Conservation (phyloP, 306 rosid genomes). For the Sophora flavescens region DNA sequence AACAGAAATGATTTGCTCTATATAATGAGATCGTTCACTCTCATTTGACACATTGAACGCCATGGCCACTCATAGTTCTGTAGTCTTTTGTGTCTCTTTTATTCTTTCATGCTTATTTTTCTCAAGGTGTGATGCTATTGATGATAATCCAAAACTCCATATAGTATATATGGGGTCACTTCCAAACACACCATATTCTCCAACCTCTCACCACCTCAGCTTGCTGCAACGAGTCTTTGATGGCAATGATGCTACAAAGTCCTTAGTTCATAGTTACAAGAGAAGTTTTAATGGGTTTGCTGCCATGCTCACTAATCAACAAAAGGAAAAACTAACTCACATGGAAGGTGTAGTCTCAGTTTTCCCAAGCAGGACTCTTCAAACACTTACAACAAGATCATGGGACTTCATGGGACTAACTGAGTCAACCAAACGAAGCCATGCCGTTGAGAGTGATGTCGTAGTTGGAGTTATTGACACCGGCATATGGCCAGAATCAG, state of each 20-base stretch:
- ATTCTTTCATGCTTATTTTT: background rate
- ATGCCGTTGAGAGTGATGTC: conserved; percentile 13
- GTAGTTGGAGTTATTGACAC: conserved; percentile 38
- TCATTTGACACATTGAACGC: background rate
- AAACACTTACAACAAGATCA: conserved; percentile 53
- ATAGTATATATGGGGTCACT: conserved; percentile 36
- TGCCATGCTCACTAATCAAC: conserved; percentile 7
- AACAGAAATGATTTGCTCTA: too few species aligned
- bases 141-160: background rate
- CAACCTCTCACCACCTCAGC: too few species aligned
- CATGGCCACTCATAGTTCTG: background rate
- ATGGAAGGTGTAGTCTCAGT: conserved; percentile 35
- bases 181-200: background rate
- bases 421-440: background rate
- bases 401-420: conserved; percentile 54
- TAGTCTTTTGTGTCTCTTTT: background rate
- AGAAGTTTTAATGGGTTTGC: conserved; percentile 35
- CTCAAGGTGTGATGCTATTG: background rate
- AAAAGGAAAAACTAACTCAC: background rate
- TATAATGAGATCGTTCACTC: background rate
- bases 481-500: conserved; percentile 50
- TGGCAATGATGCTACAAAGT: background rate
- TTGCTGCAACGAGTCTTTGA: background rate
- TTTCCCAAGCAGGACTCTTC: background rate
- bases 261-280: background rate